Evolutionary conservation across 768 basidiomycete genomes (phyloP), one percentile per base, ranked within the genome.

Genomic region (Pholiota microspora): DNA sequence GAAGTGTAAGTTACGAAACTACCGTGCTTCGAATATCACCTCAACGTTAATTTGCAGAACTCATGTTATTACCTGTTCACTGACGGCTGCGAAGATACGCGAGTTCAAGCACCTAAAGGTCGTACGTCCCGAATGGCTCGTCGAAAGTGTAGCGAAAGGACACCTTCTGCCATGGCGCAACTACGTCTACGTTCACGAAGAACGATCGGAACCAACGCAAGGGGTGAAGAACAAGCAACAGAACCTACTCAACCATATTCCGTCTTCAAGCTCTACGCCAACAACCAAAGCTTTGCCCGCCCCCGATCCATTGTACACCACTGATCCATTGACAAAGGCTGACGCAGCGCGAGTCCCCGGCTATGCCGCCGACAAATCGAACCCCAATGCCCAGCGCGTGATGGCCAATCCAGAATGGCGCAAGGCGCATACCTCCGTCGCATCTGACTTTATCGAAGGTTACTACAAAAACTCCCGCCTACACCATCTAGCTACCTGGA

Each of bases 21-120:
- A 53, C 23, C 21, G 16, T 35, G 3, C 15, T 53, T 16, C 13
- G 35, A 12, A 27, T 13, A 29, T 44, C 21, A 35, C 13, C 25
- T 60, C 12, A 45, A 31, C 16, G 47, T 10, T 46, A 35, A 8
- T 38, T n/a, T n/a, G 8, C 62, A 92, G 91, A 27, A 96, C 94
- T 0, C 94, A 97, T 67, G 87, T 99, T 61, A 76, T 99, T 47
- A 96, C 97, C 3, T 89, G 88, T 59, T 89, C 91, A 28, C 79
- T 99, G 40, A 98, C 96, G 0, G 88, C 92, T 0, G 84, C 86
- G 36, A 99, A 98, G 71, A 80, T 93, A 40, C 82, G 82, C 18
- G 94, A 96, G 62, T 98, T 94, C 69, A 81, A 87, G 67, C 69
- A 87, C 36, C 89, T 96, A 88, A 97, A 94, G 67, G 88, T 98